Percentiles rank a stretch among this genome's conserved stretches.
Evolutionary conservation across 345 rosid species (phyloP).

Genomic region (Eucalyptus cladocalyx): DNA sequence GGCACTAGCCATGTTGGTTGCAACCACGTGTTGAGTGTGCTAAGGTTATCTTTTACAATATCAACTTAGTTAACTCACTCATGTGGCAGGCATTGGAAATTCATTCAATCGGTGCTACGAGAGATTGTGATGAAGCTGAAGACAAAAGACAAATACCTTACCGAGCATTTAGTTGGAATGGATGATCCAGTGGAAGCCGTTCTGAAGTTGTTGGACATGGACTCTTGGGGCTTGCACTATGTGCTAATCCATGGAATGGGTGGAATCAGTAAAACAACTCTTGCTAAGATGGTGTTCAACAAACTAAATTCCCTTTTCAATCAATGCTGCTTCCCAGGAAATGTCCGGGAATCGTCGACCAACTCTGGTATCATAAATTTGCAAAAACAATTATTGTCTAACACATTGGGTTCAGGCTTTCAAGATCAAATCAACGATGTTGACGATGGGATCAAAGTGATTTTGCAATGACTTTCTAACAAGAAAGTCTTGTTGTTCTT

Average conservation of each 20-base stretch:
- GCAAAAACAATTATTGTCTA: not conserved
- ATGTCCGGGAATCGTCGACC: fast-evolving
- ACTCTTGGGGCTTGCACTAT: fast-evolving
- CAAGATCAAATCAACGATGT: fast-evolving
- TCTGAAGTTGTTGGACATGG: not conserved
- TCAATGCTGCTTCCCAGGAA: not conserved
- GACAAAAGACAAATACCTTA: not conserved
- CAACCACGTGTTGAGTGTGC: not conserved
- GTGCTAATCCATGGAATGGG: not conserved
- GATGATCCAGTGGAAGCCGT: not conserved
- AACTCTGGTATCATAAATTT: fast-evolving
- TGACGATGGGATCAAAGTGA: not conserved
- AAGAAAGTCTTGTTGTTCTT: no score
- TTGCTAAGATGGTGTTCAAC: not conserved
- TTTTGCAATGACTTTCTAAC: fast-evolving
- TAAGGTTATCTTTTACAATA: not conserved
- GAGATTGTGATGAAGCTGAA: not conserved
- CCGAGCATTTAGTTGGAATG: not conserved
- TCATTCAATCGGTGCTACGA: not conserved
- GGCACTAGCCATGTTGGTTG: not conserved
- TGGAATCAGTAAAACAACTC: not conserved
- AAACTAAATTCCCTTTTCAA: not conserved
- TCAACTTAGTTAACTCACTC: fast-evolving
- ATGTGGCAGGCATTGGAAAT: not conserved
- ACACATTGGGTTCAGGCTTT: fast-evolving